Evolutionary conservation across 1,284 basidiomycete genomes (phyloP).

Genomic region (Tylopilus sp.): DNA sequence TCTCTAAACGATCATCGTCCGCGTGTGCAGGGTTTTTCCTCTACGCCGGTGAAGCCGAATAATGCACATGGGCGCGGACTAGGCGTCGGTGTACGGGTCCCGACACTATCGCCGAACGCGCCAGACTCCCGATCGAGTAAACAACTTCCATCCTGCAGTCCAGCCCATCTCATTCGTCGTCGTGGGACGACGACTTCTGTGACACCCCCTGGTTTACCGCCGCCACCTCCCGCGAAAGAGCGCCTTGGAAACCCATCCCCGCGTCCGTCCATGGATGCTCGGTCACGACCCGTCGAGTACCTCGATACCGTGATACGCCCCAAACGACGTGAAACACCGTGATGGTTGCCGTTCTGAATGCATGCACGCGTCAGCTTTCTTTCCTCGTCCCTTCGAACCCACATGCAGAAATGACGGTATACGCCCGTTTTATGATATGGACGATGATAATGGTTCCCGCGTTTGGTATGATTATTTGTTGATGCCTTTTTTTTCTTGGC

Average conservation of each 20-base stretch:
- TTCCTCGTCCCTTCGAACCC: not conserved
- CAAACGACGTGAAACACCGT: not conserved
- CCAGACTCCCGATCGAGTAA: conserved; percentile 5
- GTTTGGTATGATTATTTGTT: too few species aligned
- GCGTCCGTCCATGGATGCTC: not conserved
- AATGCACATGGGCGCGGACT: not conserved
- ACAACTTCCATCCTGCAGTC: conserved; percentile 16
- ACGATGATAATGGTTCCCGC: too few species aligned
- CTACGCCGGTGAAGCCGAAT: not conserved
- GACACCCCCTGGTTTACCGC: not conserved
- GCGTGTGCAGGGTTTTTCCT: conserved; percentile 15
- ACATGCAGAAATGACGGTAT: conserved; percentile 2
- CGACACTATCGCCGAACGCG: conserved; percentile 13
- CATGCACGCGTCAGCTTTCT: conserved; percentile 1
- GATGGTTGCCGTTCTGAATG: conserved; percentile 7
- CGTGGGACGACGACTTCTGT: not conserved
- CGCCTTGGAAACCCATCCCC: not conserved
- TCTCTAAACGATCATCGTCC: conserved; percentile 25
- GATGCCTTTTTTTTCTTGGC: too few species aligned
- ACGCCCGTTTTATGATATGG: not conserved
- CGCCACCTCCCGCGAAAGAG: conserved; percentile 1
- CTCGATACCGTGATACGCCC: not conserved
- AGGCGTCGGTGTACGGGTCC: not conserved
- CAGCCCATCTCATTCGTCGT: not conserved
- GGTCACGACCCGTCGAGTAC: conserved; percentile 4